Conservation (phyloP, 1,284 basidiomycete species). For the Ganoderma resinaceum region DNA sequence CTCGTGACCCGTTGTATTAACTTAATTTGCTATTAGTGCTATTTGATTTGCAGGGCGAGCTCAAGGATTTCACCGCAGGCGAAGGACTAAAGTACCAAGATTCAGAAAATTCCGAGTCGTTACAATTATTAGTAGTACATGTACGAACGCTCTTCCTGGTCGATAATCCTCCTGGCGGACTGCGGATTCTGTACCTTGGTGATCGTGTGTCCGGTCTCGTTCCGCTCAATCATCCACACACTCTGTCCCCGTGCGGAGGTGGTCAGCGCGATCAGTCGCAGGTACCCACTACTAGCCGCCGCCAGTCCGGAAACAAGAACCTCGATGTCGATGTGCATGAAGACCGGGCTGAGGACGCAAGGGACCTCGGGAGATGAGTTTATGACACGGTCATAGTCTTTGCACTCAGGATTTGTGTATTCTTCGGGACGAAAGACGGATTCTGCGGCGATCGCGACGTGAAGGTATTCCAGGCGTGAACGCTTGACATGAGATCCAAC, state of each 20-base stretch:
- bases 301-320: slow-evolving; percentile 5
- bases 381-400: slow-evolving; percentile 1
- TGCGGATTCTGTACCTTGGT: not conserved
- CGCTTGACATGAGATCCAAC: not conserved
- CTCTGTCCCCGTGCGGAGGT: not conserved
- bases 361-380: not conserved
- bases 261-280: slow-evolving; percentile 15
- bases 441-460: slow-evolving; percentile 3
- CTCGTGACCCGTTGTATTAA: too few species aligned
- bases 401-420: not conserved
- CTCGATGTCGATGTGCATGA: slow-evolving; percentile 11
- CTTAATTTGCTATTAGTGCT: too few species aligned
- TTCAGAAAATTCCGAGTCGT: not conserved
- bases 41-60: too few species aligned
- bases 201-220: not conserved
- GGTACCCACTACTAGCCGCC: not conserved
- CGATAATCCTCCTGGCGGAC: slow-evolving; percentile 9
- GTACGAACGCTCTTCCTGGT: slow-evolving; percentile 11
- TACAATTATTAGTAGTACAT: not conserved
- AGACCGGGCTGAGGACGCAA: not conserved
- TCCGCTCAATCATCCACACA: slow-evolving; percentile 16
- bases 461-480: slow-evolving; percentile 14
- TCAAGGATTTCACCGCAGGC: too few species aligned
- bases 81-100: too few species aligned
- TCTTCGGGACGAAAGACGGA: not conserved